Evolutionary conservation across 2,329 filamentous ascomycete species (phyloP).

Genomic region (Biscogniauxia marginata): DNA sequence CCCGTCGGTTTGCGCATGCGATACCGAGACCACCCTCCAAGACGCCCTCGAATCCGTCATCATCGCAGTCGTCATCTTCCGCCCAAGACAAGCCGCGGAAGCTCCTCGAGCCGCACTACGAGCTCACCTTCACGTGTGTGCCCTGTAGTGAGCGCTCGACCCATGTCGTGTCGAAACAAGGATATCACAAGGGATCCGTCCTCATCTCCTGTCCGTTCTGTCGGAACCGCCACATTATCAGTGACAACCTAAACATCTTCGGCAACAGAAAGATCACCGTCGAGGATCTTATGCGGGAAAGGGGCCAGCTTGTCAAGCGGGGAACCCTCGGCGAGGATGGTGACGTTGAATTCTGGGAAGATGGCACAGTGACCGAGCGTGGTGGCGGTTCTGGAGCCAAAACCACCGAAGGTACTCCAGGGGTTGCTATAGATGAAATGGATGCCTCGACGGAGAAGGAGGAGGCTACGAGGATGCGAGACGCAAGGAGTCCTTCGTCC

Average conservation of each 20-base stretch:
- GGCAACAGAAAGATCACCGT: conserved; percentile 68
- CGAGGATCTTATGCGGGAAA: conserved; percentile 74
- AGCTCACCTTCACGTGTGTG: conserved; percentile 89
- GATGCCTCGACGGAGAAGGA: not conserved
- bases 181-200: conserved; percentile 87
- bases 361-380: conserved; percentile 49
- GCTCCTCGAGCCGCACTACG: conserved; percentile 66
- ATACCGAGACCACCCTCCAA: conserved; percentile 28
- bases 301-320: conserved; percentile 71
- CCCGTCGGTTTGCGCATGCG: conserved; percentile 27
- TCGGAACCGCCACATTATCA: conserved; percentile 85
- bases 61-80: not conserved
- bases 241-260: conserved; percentile 81
- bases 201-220: conserved; percentile 87
- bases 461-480: conserved; percentile 6
- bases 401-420: not conserved
- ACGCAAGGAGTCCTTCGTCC: conserved; percentile 17
- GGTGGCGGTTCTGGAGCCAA: not conserved
- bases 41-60: conserved; percentile 1
- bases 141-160: conserved; percentile 78
- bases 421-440: not conserved
- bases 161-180: conserved; percentile 88
- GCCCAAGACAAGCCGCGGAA: conserved; percentile 31
- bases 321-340: conserved; percentile 72
- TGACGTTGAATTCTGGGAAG: conserved; percentile 91